Percentiles rank a stretch among this genome's conserved stretches.
These are phyloP conservation scores for Spathaspora boniae DNA, from an alignment of 805 yeast genomes.

Conservation along the genomic window DNA sequence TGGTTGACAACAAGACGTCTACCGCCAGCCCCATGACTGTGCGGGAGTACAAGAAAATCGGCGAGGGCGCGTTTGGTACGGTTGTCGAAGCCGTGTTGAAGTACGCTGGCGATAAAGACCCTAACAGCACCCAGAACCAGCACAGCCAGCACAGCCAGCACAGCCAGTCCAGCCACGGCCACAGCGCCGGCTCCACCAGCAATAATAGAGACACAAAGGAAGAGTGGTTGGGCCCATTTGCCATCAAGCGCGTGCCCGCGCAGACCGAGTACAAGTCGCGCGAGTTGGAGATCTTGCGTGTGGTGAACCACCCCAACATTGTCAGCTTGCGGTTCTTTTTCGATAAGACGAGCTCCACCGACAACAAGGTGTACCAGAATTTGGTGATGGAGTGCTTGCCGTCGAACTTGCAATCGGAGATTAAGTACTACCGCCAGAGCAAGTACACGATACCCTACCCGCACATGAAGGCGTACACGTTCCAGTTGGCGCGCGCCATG, in stretches of 20 bases:
- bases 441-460: conserved; percentile 64
- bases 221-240: conserved; percentile 75
- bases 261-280: conserved; percentile 83
- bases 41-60: conserved; percentile 69
- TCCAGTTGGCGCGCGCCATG: conserved; percentile 82
- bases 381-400: conserved; percentile 86
- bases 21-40: conserved; percentile 59
- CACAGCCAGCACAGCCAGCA: too few relatives aligned
- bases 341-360: conserved; percentile 61
- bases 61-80: conserved; percentile 86
- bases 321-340: conserved; percentile 67
- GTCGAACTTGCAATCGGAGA: conserved; percentile 73
- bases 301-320: conserved; percentile 77
- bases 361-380: conserved; percentile 69
- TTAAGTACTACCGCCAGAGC: conserved; percentile 61
- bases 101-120: conserved; percentile 23
- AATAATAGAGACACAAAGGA: conserved; percentile 1
- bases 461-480: conserved; percentile 73
- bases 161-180: conserved; percentile 10
- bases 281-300: conserved; percentile 72
- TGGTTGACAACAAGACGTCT: conserved; percentile 57
- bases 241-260: conserved; percentile 81
- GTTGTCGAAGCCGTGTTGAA: conserved; percentile 68
- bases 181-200: conserved; percentile 6
- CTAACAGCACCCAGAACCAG: too few relatives aligned